Conservation (phyloP, 169 alveolate genomes). For the Toxoplasma gondii region DNA sequence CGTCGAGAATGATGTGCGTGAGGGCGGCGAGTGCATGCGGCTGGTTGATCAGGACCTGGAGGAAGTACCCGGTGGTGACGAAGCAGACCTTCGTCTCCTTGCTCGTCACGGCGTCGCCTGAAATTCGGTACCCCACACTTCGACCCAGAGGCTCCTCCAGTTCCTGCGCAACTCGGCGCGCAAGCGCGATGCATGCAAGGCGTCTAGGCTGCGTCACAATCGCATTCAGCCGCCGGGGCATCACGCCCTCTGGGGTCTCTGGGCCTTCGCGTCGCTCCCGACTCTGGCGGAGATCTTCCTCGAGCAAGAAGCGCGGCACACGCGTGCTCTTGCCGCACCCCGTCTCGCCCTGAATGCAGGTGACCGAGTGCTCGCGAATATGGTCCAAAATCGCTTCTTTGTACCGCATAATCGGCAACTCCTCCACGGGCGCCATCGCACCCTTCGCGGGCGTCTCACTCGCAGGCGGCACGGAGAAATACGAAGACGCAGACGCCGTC, state of each 20-base stretch:
- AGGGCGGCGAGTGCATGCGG: conserved; percentile 68
- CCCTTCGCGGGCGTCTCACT: not conserved
- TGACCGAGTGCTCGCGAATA: conserved; percentile 56
- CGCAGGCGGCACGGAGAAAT: not conserved
- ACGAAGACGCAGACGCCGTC: too few species aligned
- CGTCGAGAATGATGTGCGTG: conserved; percentile 69
- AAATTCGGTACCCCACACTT: conserved; percentile 66
- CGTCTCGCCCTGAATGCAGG: conserved; percentile 70
- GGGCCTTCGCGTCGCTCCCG: not conserved
- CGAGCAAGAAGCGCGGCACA: conserved; percentile 67
- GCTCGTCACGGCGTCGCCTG: conserved; percentile 54
- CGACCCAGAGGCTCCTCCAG: conserved; percentile 58
- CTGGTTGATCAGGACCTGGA: conserved; percentile 63
- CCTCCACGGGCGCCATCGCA: conserved; percentile 33
- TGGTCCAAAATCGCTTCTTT: conserved; percentile 56
- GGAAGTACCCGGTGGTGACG: conserved; percentile 73
- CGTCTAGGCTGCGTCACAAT: conserved; percentile 73
- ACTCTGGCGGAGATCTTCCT: conserved; percentile 29
- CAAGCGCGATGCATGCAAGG: conserved; percentile 70
- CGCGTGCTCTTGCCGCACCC: conserved; percentile 73
- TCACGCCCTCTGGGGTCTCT: not conserved
- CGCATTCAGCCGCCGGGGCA: conserved; percentile 28
- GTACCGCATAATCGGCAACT: conserved; percentile 68
- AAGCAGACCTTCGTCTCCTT: conserved; percentile 59
- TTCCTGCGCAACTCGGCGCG: conserved; percentile 68